A percentile compares a stretch with the other conserved stretches of the same genome.
Evolutionary conservation across 495 filamentous ascomycete species (phyloP).

Genomic region (Xylaria cubensis): DNA sequence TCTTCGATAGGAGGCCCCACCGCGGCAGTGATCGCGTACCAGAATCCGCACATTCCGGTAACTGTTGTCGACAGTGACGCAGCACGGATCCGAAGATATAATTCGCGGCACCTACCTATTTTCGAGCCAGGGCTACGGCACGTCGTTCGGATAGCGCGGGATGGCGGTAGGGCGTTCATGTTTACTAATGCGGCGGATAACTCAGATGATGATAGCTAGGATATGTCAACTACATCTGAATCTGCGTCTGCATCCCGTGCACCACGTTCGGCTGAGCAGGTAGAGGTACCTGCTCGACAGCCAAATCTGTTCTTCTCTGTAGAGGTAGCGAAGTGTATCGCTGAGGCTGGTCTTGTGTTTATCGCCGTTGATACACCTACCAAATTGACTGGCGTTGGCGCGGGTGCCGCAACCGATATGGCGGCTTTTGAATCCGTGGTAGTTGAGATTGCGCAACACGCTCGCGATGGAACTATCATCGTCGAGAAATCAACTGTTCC

Average conservation of each 20-base stretch:
- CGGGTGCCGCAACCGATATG: constrained; percentile 75
- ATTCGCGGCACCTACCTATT: constrained; percentile 75
- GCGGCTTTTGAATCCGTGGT: constrained; percentile 74
- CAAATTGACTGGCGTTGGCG: constrained; percentile 72
- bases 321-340: constrained; percentile 64
- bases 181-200: constrained; percentile 35
- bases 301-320: constrained; percentile 78
- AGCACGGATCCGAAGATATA: constrained; percentile 72
- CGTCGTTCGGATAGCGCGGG: constrained; percentile 69
- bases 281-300: constrained; percentile 41
- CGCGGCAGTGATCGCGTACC: constrained; percentile 73
- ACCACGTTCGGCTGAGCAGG: background rate
- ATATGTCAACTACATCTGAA: background rate
- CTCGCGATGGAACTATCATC: constrained; percentile 71
- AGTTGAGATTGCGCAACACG: constrained; percentile 68
- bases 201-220: background rate
- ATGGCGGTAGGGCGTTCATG: constrained; percentile 51
- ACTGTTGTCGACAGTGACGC: constrained; percentile 75
- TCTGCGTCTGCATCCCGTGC: background rate
- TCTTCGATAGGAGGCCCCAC: constrained; percentile 69
- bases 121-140: constrained; percentile 75
- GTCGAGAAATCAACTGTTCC: constrained; percentile 89
- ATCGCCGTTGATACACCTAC: constrained; percentile 85
- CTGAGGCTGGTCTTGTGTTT: constrained; percentile 75
- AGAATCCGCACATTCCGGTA: constrained; percentile 71